Base-by-base conservation (phyloP, 2,329 filamentous ascomycete genomes). In the Penicillium sclerotiorum region DNA sequence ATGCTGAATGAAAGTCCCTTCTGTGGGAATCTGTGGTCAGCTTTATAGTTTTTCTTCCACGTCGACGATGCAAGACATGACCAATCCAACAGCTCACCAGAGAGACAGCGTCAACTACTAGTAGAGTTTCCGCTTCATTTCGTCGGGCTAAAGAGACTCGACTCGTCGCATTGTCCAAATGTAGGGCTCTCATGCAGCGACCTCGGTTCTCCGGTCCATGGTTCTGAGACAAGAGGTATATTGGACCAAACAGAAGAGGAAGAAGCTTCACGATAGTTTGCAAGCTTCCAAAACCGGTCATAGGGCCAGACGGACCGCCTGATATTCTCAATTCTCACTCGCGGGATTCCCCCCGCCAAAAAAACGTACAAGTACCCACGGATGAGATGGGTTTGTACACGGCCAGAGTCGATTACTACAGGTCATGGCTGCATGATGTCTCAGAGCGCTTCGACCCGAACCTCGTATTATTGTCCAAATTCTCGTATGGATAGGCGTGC, bases 361-460 rank as follows among this genome's bases (percentile, higher is more conserved):
- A n/a, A n/a, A n/a, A n/a, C n/a, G n/a, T n/a, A n/a, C n/a, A n/a
- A n/a, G n/a, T n/a, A n/a, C n/a, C n/a, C n/a, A n/a, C n/a, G 25
- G 25, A 7, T 27, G 25, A 6, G 11, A 27, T 27, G 25, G 25
- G 25, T 27, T 27, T 27, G n/a, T n/a, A n/a, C n/a, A n/a, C n/a
- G n/a, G n/a, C 30, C 11, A 9, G n/a, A 33, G 12, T 13, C 8
- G n/a, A n/a, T n/a, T n/a, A n/a, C n/a, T n/a, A n/a, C 32, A 42
- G 30, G n/a, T 25, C 37, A 32, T 28, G 38, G 25, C 27, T 42
- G 17, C 33, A 23, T 33, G 33, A 55, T 57, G 52, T 59, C 49
- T 59, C 52, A 53, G 49, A 21, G 25, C 35, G 30, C 46, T 44
- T 20, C 38, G 30, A 50, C 44, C 38, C 25, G 30, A 49, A 45